Evolutionary conservation across 1,284 basidiomycete genomes (phyloP).

Genomic region (Apiotrichum gracile): DNA sequence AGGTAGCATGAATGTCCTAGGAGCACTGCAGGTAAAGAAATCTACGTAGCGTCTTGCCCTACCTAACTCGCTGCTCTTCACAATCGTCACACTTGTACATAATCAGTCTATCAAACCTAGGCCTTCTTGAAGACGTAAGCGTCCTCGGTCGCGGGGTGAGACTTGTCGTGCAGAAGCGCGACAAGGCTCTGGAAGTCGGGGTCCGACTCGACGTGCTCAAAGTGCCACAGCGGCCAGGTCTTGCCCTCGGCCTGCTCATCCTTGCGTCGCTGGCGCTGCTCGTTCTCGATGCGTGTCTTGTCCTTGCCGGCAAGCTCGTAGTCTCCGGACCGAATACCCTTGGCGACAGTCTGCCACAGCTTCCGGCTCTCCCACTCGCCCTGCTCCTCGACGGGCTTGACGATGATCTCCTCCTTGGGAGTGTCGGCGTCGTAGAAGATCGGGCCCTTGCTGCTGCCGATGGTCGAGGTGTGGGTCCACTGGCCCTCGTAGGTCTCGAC

Average conservation of each 20-base stretch:
- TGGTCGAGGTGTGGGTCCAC: constrained; percentile 64
- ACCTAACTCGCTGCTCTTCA: no score
- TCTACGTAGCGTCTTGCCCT: no score
- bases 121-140: constrained; percentile 42
- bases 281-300: constrained; percentile 92
- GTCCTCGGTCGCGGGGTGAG: constrained; percentile 45
- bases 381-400: constrained; percentile 59
- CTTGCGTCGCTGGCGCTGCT: constrained; percentile 80
- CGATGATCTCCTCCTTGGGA: constrained; percentile 63
- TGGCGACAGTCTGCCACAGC: constrained; percentile 81
- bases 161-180: constrained; percentile 39
- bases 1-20: no score
- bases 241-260: constrained; percentile 71
- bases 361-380: constrained; percentile 78
- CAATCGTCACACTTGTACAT: not conserved
- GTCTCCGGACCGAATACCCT: constrained; percentile 84
- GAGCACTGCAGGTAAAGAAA: no score
- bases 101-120: not conserved
- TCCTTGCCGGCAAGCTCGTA: constrained; percentile 85
- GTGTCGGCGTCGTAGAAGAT: constrained; percentile 52
- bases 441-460: constrained; percentile 54
- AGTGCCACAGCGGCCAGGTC: constrained; percentile 72
- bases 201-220: constrained; percentile 62
- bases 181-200: constrained; percentile 58
- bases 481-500: constrained; percentile 72